Percentiles rank a stretch among this genome's conserved stretches.
Evolutionary conservation across 2,329 filamentous ascomycete species (phyloP).

Genomic region (Epichloe uncinata): DNA sequence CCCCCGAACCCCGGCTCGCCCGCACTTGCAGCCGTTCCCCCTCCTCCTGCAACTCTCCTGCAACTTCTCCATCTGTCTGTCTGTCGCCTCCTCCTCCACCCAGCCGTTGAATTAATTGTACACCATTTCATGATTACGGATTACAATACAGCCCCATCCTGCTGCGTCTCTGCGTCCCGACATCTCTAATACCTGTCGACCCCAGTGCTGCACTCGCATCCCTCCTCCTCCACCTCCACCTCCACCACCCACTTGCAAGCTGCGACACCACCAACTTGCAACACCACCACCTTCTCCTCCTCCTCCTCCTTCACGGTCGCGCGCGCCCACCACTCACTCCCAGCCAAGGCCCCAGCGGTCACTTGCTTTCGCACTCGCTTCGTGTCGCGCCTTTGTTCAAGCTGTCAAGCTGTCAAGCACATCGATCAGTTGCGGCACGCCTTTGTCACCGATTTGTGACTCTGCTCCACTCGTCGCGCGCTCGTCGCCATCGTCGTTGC

Average conservation of each 20-base stretch:
- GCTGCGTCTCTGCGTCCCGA: neutral
- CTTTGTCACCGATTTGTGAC: neutral
- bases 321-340: conserved; percentile 7
- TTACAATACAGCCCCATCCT: neutral
- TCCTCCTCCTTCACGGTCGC: conserved; percentile 4
- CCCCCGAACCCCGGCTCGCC: neutral
- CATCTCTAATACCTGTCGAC: conserved; percentile 4
- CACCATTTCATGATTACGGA: neutral
- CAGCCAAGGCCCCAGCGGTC: conserved; percentile 8
- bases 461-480: conserved; percentile 5
- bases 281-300: neutral
- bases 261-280: conserved; percentile 3
- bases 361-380: conserved; percentile 1
- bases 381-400: neutral
- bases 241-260: conserved; percentile 7
- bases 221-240: conserved; percentile 10
- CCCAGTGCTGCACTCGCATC: conserved; percentile 8
- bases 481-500: conserved; percentile 3
- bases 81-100: conserved; percentile 4
- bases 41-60: conserved; percentile 5
- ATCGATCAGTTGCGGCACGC: conserved; percentile 1
- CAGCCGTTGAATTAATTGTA: neutral
- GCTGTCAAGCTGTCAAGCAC: neutral
- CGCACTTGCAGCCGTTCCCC: conserved; percentile 6
- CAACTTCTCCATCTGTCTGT: neutral